Evolutionary conservation across 148 eudicot genomes (phyloP), one percentile per base, ranked within the genome.

Genomic region (Vaccinium myrtillus): DNA sequence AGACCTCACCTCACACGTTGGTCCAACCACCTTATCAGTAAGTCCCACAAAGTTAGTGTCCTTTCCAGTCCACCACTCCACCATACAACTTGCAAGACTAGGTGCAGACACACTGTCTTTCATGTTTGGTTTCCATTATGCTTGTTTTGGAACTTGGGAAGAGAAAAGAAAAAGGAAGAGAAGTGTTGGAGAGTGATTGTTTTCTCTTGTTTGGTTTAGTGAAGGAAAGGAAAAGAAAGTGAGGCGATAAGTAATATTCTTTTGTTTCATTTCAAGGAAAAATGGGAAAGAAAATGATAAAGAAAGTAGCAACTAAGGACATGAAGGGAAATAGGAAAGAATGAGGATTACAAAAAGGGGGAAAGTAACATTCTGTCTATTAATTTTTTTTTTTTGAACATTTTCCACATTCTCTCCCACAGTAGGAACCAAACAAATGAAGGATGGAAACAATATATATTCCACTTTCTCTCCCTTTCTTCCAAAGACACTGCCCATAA

Each of bases 1-100:
- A 86, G 94, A 93, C 46, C 93, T 93, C 77, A 91, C 91, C 50
- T 92, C 96, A 23, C 96, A 93, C 61, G 81, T 84, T 2, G 96
- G 96, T 36, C 96, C 96, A 43, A 84, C 87, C 51, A 83, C 87
- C 63, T 89, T 93, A 25, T 80, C 89, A 14, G 96, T 93, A 85
- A 86, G 94, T 55, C 27, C 5, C 30, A 30, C 77, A 25, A 14
- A 36, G 14, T 74, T 74, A 32, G 36, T 32, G 36, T 50, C 10
- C 50, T 39, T 16, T 36, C 55, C 55, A n/a, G 25, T 32, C 36
- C 36, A 32, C 3, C 36, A 49, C n/a, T 15, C 54, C 54, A 30
- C 19, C 48, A 36, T 32, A 32, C 36, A 32, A 32, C 36, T 32
- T 13, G 50, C 3, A 46, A 43, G 39, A 71, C 21, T 2, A 0